Conservation (phyloP, 1,284 basidiomycete species). For the Cystobasidium pallidum region DNA sequence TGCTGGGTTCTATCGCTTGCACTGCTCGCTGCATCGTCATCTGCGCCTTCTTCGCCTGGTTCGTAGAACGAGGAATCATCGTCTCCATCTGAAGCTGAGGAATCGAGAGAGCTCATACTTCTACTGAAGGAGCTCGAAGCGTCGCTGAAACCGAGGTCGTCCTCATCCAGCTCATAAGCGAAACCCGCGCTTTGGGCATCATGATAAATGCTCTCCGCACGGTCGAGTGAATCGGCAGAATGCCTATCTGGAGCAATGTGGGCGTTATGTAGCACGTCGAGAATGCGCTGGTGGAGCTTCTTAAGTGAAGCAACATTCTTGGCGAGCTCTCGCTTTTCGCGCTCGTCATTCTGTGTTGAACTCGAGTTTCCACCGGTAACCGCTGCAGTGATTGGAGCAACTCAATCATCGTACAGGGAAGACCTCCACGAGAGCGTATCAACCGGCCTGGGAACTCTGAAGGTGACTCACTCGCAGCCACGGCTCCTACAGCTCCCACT, state of each 20-base stretch:
- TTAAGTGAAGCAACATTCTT: slow-evolving; percentile 13
- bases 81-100: slow-evolving; percentile 14
- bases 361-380: slow-evolving; percentile 12
- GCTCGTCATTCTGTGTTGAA: too few species aligned
- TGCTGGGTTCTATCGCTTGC: slow-evolving; percentile 31
- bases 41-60: slow-evolving; percentile 17
- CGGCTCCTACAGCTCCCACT: slow-evolving; percentile 21
- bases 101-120: neutral
- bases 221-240: slow-evolving; percentile 19
- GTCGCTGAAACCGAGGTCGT: neutral
- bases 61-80: slow-evolving; percentile 23
- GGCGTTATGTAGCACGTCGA: slow-evolving; percentile 22
- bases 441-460: too few species aligned
- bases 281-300: slow-evolving; percentile 15
- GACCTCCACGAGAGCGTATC: too few species aligned
- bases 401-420: neutral
- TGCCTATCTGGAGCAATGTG: slow-evolving; percentile 21
- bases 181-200: slow-evolving; percentile 34
- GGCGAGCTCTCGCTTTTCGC: slow-evolving; percentile 2
- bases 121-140: slow-evolving; percentile 7
- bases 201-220: slow-evolving; percentile 43
- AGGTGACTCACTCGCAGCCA: slow-evolving; percentile 18
- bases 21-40: slow-evolving; percentile 34
- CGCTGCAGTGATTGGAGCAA: neutral
- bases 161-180: slow-evolving; percentile 38